A percentile compares a stretch with the other conserved stretches of the same genome.
Evolutionary conservation across 805 yeast genomes (phyloP).

Genomic region (Babjeviella inositovora): DNA sequence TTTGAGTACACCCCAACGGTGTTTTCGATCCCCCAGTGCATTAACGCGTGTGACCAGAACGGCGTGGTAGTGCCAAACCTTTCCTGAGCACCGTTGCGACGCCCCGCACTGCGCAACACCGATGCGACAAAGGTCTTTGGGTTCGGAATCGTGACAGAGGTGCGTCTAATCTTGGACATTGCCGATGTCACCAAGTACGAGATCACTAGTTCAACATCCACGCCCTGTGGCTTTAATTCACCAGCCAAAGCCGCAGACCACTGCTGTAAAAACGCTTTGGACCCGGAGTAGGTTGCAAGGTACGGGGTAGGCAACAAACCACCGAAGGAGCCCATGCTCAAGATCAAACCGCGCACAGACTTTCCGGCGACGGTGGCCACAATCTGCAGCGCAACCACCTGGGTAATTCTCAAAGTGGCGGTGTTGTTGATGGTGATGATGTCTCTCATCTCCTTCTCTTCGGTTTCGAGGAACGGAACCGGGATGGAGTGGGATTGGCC

Average conservation of each 20-base stretch:
- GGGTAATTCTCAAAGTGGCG: constrained; percentile 75
- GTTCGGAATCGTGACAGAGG: constrained; percentile 64
- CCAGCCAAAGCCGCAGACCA: constrained; percentile 88
- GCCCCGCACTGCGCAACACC: constrained; percentile 55
- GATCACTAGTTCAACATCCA: constrained; percentile 76
- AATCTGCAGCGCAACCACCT: constrained; percentile 62
- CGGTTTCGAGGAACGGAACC: constrained; percentile 78
- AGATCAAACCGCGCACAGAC: constrained; percentile 49
- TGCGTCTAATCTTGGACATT: constrained; percentile 82
- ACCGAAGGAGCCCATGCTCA: constrained; percentile 95
- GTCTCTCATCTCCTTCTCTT: constrained; percentile 53
- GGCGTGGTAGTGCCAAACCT: constrained; percentile 81
- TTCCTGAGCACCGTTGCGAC: constrained; percentile 86
- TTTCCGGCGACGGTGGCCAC: constrained; percentile 27
- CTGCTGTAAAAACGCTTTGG: constrained; percentile 85
- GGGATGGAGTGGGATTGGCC: constrained; percentile 94
- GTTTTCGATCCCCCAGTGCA: constrained; percentile 70
- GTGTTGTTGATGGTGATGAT: constrained; percentile 78
- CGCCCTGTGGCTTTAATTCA: constrained; percentile 49
- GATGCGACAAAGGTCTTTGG: constrained; percentile 71
- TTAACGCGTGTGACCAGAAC: constrained; percentile 83
- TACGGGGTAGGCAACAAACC: constrained; percentile 88
- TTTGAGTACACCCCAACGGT: constrained; percentile 72
- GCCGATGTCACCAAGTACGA: constrained; percentile 89
- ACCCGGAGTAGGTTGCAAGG: constrained; percentile 89